These are phyloP conservation scores for Pichia sp. DNA, from an alignment of 1,139 yeast genomes.

Conservation along the genomic window DNA sequence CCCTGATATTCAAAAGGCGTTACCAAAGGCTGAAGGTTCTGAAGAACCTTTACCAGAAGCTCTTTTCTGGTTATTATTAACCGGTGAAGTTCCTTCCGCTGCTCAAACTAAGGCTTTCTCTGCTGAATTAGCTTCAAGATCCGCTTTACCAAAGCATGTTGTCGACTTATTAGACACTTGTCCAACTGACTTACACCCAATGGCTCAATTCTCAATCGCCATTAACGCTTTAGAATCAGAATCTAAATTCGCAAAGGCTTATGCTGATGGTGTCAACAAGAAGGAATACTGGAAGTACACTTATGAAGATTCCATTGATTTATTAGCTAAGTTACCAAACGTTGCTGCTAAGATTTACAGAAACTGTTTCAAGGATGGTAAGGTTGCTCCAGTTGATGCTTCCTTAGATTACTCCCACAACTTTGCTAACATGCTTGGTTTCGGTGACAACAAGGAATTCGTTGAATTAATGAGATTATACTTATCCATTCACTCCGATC, in stretches of 20 bases:
- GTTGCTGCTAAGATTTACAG: constrained; percentile 94
- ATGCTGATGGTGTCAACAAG: constrained; percentile 86
- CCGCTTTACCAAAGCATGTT: constrained; percentile 83
- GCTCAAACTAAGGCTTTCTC: constrained; percentile 75
- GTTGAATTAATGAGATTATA: constrained; percentile 90
- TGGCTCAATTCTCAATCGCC: constrained; percentile 96
- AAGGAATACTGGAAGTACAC: constrained; percentile 90
- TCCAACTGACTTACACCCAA: constrained; percentile 90
- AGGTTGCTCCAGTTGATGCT: constrained; percentile 67
- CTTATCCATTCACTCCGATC: constrained; percentile 95
- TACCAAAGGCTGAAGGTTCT: constrained; percentile 94
- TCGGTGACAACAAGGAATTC: constrained; percentile 75
- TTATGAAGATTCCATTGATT: constrained; percentile 84
- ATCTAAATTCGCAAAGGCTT: constrained; percentile 88
- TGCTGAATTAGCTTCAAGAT: constrained; percentile 83
- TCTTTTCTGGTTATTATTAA: constrained; percentile 86
- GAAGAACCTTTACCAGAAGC: constrained; percentile 88
- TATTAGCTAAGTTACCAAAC: constrained; percentile 89
- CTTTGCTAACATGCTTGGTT: constrained; percentile 83
- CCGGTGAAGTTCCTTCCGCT: constrained; percentile 84
- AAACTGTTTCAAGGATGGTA: constrained; percentile 86
- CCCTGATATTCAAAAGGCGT: constrained; percentile 89
- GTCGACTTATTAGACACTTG: constrained; percentile 78
- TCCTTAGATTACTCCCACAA: constrained; percentile 90
- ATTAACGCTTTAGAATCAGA: constrained; percentile 89